phyloP scores from a whole-genome alignment of 108 stramenopile species.

The Conticribra guillardii region DNA sequence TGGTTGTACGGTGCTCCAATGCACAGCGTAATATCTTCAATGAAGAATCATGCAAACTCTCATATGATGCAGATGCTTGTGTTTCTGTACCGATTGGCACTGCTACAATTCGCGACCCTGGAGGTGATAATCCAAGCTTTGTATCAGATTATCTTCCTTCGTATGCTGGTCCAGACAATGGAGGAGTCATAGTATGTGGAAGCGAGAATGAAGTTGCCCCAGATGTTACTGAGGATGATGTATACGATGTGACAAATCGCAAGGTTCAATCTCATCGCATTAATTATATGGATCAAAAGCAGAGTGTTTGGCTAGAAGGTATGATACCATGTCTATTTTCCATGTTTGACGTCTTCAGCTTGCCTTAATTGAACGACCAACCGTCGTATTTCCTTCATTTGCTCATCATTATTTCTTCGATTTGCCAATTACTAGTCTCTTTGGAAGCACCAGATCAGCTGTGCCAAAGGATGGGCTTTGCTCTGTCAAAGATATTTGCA shows the following conservation, averaged over 20 bases:
- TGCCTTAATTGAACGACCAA: not conserved
- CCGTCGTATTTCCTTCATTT: too few relatives aligned
- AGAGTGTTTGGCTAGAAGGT: conserved; percentile 32
- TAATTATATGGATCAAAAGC: conserved; percentile 27
- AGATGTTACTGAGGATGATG: conserved; percentile 24
- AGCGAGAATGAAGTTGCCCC: conserved; percentile 48
- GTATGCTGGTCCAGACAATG: conserved; percentile 20
- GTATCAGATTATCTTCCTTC: conserved; percentile 35
- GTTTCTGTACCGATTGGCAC: conserved; percentile 16
- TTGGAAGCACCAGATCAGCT: conserved; percentile 51
- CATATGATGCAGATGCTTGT: conserved; percentile 32
- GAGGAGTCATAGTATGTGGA: conserved; percentile 38
- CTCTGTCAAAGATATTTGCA: conserved; percentile 48
- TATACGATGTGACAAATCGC: conserved; percentile 36
- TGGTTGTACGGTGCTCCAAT: conserved; percentile 40
- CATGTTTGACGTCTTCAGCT: too few relatives aligned
- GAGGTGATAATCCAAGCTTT: too few relatives aligned
- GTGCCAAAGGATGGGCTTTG: conserved; percentile 53
- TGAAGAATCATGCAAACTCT: conserved; percentile 23
- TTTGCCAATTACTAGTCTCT: conserved; percentile 2
- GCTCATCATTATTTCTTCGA: not conserved
- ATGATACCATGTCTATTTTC: too few relatives aligned
- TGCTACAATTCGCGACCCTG: not conserved
- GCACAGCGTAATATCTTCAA: conserved; percentile 30
- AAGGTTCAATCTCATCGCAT: conserved; percentile 17